A percentile compares a stretch with the other conserved stretches of the same genome.
Evolutionary conservation across 2,329 filamentous ascomycete genomes (phyloP).

Genomic region (Xylariomycetidae sp.): DNA sequence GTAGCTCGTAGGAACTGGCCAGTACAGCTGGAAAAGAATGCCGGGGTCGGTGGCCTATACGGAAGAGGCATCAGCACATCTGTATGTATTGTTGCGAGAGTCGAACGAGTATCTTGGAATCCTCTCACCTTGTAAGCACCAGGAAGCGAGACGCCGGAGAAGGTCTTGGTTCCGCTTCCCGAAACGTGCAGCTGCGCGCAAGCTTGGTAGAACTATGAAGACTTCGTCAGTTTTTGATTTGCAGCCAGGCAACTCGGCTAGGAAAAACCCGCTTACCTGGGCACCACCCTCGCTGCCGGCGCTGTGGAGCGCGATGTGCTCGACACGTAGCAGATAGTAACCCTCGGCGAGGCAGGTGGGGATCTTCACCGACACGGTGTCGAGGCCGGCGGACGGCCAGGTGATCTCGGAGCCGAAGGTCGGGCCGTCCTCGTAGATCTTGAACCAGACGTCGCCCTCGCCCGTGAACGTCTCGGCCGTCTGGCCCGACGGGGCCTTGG

Average conservation of each 20-base stretch:
- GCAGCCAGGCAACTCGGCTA: no score
- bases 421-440: constrained; percentile 25
- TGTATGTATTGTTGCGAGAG: no score
- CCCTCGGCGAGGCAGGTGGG: constrained; percentile 26
- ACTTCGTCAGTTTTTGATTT: no score
- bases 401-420: constrained; percentile 15
- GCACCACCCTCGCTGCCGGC: constrained; percentile 22
- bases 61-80: neutral
- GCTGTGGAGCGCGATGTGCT: constrained; percentile 30
- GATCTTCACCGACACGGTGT: constrained; percentile 22
- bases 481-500: constrained; percentile 20
- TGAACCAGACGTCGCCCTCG: constrained; percentile 25
- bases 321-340: constrained; percentile 30
- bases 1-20: constrained; percentile 22
- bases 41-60: constrained; percentile 20
- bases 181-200: constrained; percentile 27
- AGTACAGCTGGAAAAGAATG: constrained; percentile 23
- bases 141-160: constrained; percentile 21
- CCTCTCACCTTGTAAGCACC: constrained; percentile 20
- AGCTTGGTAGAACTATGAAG: constrained; percentile 25
- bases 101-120: no score
- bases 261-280: constrained; percentile 15
- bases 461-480: constrained; percentile 22
- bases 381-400: constrained; percentile 14
- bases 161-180: constrained; percentile 24